Evolutionary conservation across 495 filamentous ascomycete species (phyloP), one percentile per base, ranked within the genome.

Genomic region (Parmelia sp.): DNA sequence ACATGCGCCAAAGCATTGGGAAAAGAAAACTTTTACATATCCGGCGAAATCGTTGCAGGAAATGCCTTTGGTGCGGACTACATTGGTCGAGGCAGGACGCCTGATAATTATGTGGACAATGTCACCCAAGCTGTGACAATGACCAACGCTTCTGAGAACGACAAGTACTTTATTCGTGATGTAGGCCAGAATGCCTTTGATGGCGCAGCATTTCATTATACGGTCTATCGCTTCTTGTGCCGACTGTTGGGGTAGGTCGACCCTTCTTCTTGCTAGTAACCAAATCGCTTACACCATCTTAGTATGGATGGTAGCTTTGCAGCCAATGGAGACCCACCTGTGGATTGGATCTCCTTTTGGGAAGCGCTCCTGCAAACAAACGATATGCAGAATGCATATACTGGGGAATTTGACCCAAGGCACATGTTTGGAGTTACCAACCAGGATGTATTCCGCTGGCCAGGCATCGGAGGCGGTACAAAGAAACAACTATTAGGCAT

Each of bases 131-230:
- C 80, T 0, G 74, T 83, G 58, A 66, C 68, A 35, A 73, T 80
- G 67, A 82, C 70, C 47, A 82, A 78, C 62, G 70, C 70, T 29
- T 78, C 79, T n/a, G 51, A 55, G 10, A 68, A 77, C 39, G 68
- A 76, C 3, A 69, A 74, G 15, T 80, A 77, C 56, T 88, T 85
- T 68, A 68, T 90, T 60, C 86, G 87, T 17, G 79, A 82, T 19
- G 47, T 73, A 44, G 81, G 80, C 17, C 74, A 86, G 36, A 78
- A 77, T 58, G 87, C 84, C 1, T 78, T 89, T 19, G 87, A 90
- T 69, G 84, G 74, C 23, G 83, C 80, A 37, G 87, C 87, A 29
- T 90, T 90, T 64, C 85, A 88, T 70, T 90, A 90, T 68, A 84
- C 87, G 6, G 76, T 86, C n/a, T 90, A 90, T 67, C 83, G 87